Conservation (phyloP, 495 filamentous ascomycete genomes). For the Aspergillus haitiensis region DNA sequence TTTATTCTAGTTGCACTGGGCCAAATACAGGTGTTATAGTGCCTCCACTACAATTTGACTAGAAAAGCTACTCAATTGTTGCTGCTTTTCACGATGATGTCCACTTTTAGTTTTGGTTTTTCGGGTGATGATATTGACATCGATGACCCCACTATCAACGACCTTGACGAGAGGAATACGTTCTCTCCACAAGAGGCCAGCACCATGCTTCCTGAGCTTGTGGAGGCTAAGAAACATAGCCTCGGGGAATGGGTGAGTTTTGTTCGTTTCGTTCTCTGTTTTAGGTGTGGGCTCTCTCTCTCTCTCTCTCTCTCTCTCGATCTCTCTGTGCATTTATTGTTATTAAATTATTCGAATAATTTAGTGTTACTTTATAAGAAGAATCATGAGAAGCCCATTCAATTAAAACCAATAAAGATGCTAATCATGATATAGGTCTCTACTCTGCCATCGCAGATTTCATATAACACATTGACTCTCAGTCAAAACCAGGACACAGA, state of each 20-base stretch:
- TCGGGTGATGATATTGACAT: slow-evolving; percentile 81
- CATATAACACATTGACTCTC: slow-evolving; percentile 64
- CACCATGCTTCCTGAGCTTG: slow-evolving; percentile 33
- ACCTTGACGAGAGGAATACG: slow-evolving; percentile 24
- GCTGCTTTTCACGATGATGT: slow-evolving; percentile 23
- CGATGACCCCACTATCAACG: slow-evolving; percentile 44
- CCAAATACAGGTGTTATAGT: no score
- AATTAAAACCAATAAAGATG: slow-evolving; percentile 19
- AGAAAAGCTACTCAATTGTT: background rate
- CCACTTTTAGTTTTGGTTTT: slow-evolving; percentile 76
- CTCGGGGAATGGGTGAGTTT: slow-evolving; percentile 50
- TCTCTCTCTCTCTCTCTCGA: no score
- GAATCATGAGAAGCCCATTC: slow-evolving; percentile 29
- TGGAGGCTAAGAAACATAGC: slow-evolving; percentile 42
- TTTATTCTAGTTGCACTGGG: no score
- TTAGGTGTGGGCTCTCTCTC: background rate
- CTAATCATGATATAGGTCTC: slow-evolving; percentile 56
- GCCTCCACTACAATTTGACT: background rate
- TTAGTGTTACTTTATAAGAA: slow-evolving; percentile 49
- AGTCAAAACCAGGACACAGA: slow-evolving; percentile 46
- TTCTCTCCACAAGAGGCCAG: slow-evolving; percentile 7
- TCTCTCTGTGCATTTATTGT: background rate
- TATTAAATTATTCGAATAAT: slow-evolving; percentile 22
- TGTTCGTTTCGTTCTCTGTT: slow-evolving; percentile 5
- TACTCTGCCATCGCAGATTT: slow-evolving; percentile 74